These are phyloP conservation scores for Diaporthe sp. DNA, from an alignment of 2,329 filamentous ascomycete genomes.

Conservation along the genomic window DNA sequence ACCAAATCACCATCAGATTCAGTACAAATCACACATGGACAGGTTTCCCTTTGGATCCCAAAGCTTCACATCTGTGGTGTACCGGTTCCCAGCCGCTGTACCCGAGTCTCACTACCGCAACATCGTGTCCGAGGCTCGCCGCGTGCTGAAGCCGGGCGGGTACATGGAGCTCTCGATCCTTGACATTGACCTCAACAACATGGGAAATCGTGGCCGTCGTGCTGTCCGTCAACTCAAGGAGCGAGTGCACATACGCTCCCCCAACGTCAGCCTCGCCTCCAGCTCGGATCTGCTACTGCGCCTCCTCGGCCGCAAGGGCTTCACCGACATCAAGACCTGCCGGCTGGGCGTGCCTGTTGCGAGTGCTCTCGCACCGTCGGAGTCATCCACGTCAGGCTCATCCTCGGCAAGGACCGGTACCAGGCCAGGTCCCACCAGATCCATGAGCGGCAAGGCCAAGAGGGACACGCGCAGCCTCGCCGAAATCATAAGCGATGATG, in stretches of 20 bases:
- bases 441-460: constrained; percentile 41
- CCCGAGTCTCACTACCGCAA: constrained; percentile 76
- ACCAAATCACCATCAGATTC: constrained; percentile 80
- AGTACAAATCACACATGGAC: constrained; percentile 69
- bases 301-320: constrained; percentile 75
- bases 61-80: constrained; percentile 80
- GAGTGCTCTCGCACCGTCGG: constrained; percentile 54
- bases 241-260: constrained; percentile 69
- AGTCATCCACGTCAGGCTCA: constrained; percentile 47
- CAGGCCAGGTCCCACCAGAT: not conserved
- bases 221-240: constrained; percentile 79
- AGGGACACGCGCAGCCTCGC: constrained; percentile 68
- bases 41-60: constrained; percentile 81
- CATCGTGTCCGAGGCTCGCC: constrained; percentile 78
- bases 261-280: constrained; percentile 69
- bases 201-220: constrained; percentile 77
- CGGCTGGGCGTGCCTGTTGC: constrained; percentile 82
- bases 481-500: constrained; percentile 78
- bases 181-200: constrained; percentile 84
- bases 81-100: constrained; percentile 78
- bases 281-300: constrained; percentile 72
- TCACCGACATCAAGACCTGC: constrained; percentile 78
- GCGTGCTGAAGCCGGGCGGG: constrained; percentile 81
- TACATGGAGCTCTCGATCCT: constrained; percentile 83
- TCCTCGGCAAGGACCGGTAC: constrained; percentile 41